A percentile compares a stretch with the other conserved stretches of the same genome.
Evolutionary conservation across 2,329 filamentous ascomycete genomes (phyloP).

Genomic region (Phialophora tarda): DNA sequence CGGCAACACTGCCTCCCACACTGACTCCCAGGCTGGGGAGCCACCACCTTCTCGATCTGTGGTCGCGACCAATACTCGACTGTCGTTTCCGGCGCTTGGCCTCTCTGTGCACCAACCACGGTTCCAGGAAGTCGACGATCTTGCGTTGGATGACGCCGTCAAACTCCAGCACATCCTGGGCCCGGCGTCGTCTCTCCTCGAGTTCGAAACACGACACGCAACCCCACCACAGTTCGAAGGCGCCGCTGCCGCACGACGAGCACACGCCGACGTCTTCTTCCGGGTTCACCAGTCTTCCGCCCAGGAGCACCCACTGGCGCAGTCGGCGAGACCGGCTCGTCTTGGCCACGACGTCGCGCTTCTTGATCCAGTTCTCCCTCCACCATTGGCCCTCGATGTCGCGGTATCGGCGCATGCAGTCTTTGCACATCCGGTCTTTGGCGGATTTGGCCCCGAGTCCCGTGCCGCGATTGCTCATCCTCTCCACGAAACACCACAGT

Average conservation of each 20-base stretch:
- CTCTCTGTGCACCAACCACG: slow-evolving; percentile 32
- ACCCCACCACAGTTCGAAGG: slow-evolving; percentile 35
- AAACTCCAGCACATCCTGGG: slow-evolving; percentile 24
- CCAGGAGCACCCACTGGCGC: slow-evolving; percentile 25
- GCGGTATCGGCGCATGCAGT: slow-evolving; percentile 36
- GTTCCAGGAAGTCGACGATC: slow-evolving; percentile 35
- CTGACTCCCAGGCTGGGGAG: not conserved
- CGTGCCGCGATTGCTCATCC: slow-evolving; percentile 35
- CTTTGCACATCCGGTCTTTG: slow-evolving; percentile 33
- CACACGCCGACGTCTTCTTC: slow-evolving; percentile 34
- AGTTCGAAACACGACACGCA: slow-evolving; percentile 33
- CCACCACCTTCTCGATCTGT: slow-evolving; percentile 9
- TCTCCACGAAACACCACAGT: slow-evolving; percentile 34
- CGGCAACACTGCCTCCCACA: slow-evolving; percentile 22
- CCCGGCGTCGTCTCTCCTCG: slow-evolving; percentile 28
- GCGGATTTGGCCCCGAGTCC: slow-evolving; percentile 31
- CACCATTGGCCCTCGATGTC: slow-evolving; percentile 34
- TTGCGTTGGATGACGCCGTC: slow-evolving; percentile 21
- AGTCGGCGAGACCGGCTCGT: slow-evolving; percentile 17
- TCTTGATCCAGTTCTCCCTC: slow-evolving; percentile 36
- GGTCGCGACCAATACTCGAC: slow-evolving; percentile 6
- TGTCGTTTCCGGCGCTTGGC: slow-evolving; percentile 17
- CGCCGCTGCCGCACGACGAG: slow-evolving; percentile 25
- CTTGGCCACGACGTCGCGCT: slow-evolving; percentile 26
- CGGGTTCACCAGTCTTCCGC: slow-evolving; percentile 30